Base-by-base conservation (phyloP, 2,329 filamentous ascomycete species). In the Scleromitrula shiraiana region DNA sequence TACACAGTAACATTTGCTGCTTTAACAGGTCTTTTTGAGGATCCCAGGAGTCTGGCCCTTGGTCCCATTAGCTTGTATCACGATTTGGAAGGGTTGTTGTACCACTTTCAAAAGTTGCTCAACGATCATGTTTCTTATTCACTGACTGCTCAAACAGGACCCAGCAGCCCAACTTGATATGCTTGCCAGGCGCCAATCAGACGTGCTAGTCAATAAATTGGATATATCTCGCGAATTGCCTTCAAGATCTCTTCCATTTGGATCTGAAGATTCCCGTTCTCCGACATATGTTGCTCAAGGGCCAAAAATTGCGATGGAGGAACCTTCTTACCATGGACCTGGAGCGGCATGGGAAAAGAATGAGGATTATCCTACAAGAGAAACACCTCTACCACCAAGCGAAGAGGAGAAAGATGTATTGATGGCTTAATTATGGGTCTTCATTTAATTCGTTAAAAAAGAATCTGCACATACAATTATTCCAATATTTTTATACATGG, bases 121-220 rank as follows among this genome's bases (percentile, higher is more conserved):
- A 20, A 44, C 24, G 46, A 49, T 38, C 46, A 44, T 44, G 8
- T 14, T 3, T 29, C 20, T 37, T 44, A 44, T 24, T 49, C 46
- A 49, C 46, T 49, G n/a, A 49, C 46, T 19, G 37, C 22, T 29
- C 20, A 33, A 33, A 71, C 65, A 88, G 83, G 83, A 90, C 67
- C 85, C 85, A 51, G 68, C 74, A 59, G 75, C 70, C 53, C 81
- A 82, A 67, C 77, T 90, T 59, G 80, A 85, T 64, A 80, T 83
- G 66, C 73, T 89, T 54, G 81, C 78, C 50, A 72, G 74, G 62
- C 75, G 80, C 59, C 83, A 88, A 67, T 79, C 76, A 46, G 77
- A 82, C 57, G 71, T 76, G 47, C 67, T 87, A 57, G 68, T 78
- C 49, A 68, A 72, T 60, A 77, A 69, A 62, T 68, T 82, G 22